A percentile compares a stretch with the other conserved stretches of the same genome.
These are phyloP conservation scores for Carex cristatella DNA, from an alignment of 176 grass and related monocot genomes.

Conservation along the genomic window DNA sequence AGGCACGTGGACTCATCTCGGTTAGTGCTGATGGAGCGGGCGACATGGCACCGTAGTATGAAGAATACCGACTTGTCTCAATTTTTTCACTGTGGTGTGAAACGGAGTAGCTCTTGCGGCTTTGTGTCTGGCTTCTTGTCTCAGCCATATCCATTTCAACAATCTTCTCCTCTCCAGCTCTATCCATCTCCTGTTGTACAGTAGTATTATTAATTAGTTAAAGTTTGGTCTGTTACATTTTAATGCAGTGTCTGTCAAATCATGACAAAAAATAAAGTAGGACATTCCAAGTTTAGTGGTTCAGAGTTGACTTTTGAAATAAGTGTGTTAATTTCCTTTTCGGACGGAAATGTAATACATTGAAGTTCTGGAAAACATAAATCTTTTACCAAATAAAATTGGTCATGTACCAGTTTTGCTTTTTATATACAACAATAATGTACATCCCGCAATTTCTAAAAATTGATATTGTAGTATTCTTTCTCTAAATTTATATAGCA, in stretches of 20 bases:
- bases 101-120: conserved; percentile 19
- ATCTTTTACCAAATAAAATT: not conserved
- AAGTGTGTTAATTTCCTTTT: not conserved
- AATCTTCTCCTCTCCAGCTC: conserved; percentile 61
- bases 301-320: not conserved
- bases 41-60: conserved; percentile 27
- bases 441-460: not conserved
- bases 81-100: conserved; percentile 29
- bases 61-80: conserved; percentile 4
- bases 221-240: not conserved
- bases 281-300: not conserved
- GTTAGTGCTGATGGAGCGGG: conserved; percentile 24
- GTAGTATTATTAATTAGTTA: not conserved
- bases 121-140: conserved; percentile 26
- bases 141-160: conserved; percentile 76
- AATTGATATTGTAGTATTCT: not conserved
- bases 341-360: not conserved
- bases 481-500: not conserved
- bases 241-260: not conserved
- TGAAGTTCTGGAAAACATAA: not conserved
- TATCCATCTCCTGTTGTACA: conserved; percentile 58
- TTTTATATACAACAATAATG: not conserved
- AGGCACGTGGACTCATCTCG: conserved; percentile 22
- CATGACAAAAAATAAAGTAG: not conserved
- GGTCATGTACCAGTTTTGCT: not conserved